These are phyloP conservation scores for Debaryomycetaceae sp. DNA, from an alignment of 1,139 yeast species.

Conservation along the genomic window DNA sequence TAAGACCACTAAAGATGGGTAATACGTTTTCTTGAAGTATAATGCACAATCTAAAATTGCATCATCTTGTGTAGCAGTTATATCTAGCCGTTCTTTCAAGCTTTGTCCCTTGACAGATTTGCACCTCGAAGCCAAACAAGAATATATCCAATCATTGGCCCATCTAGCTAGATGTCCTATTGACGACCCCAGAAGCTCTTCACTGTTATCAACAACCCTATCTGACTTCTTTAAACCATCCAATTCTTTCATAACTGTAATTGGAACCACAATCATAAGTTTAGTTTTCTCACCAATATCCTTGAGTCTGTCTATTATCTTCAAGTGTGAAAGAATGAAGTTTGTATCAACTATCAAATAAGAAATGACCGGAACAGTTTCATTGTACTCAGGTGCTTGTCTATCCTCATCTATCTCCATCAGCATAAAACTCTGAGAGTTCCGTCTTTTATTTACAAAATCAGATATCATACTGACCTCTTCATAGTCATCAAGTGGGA, in stretches of 20 bases:
- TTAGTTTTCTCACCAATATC: conserved; percentile 36
- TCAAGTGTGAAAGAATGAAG: conserved; percentile 64
- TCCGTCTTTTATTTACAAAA: conserved; percentile 27
- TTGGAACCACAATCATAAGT: conserved; percentile 62
- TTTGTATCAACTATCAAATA: conserved; percentile 72
- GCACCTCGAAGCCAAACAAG: conserved; percentile 50
- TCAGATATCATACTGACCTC: conserved; percentile 47
- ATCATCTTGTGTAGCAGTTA: conserved; percentile 59
- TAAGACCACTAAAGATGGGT: conserved; percentile 52
- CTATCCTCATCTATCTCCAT: conserved; percentile 17
- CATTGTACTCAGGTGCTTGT: conserved; percentile 18
- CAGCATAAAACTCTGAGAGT: conserved; percentile 7
- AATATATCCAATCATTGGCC: conserved; percentile 79
- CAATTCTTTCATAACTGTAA: conserved; percentile 66
- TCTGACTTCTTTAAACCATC: conserved; percentile 68
- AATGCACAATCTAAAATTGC: conserved; percentile 83
- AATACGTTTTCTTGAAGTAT: conserved; percentile 46
- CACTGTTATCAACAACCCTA: conserved; percentile 9
- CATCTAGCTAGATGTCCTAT: conserved; percentile 62
- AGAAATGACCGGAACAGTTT: conserved; percentile 13
- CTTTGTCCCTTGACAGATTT: conserved; percentile 65
- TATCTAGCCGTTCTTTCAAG: conserved; percentile 47
- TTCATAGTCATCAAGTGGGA: conserved; percentile 44
- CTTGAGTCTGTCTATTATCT: conserved; percentile 50
- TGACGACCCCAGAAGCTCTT: conserved; percentile 22